Conservation (phyloP, 2,329 filamentous ascomycete species). For the Fonsecaea nubica region DNA sequence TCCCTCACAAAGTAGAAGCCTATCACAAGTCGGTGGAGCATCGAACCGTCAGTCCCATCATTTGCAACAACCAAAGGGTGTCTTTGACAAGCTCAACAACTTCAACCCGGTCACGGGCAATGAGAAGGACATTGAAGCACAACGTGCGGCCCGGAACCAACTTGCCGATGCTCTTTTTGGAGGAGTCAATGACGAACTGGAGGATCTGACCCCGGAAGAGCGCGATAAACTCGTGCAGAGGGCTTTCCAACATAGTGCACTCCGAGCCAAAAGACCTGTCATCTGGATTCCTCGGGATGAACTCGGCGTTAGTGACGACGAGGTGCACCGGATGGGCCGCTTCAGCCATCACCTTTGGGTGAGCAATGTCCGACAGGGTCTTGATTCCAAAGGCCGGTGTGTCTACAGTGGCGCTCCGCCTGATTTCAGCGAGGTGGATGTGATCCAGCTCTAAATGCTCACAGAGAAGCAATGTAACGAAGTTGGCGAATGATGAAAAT, state of each 20-base stretch:
- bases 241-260: slow-evolving; percentile 88
- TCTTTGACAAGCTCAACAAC: slow-evolving; percentile 39
- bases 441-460: slow-evolving; percentile 73
- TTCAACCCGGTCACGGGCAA: slow-evolving; percentile 50
- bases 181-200: slow-evolving; percentile 88
- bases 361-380: slow-evolving; percentile 86
- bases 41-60: slow-evolving; percentile 14
- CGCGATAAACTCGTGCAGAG: slow-evolving; percentile 82
- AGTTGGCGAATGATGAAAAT: neutral
- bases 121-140: slow-evolving; percentile 71
- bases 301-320: slow-evolving; percentile 87
- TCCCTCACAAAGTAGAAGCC: slow-evolving; percentile 25
- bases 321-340: slow-evolving; percentile 76
- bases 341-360: slow-evolving; percentile 84
- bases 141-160: slow-evolving; percentile 60
- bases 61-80: slow-evolving; percentile 30
- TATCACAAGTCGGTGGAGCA: slow-evolving; percentile 5
- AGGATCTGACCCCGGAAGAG: slow-evolving; percentile 89
- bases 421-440: slow-evolving; percentile 85
- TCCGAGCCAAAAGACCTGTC: slow-evolving; percentile 81
- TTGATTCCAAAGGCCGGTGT: slow-evolving; percentile 82
- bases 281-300: slow-evolving; percentile 95
- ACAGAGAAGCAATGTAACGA: neutral
- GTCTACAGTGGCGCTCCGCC: slow-evolving; percentile 85
- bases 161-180: slow-evolving; percentile 84